Conservation (phyloP, 1,284 basidiomycete species). For the Pseudozyma flocculosa region DNA sequence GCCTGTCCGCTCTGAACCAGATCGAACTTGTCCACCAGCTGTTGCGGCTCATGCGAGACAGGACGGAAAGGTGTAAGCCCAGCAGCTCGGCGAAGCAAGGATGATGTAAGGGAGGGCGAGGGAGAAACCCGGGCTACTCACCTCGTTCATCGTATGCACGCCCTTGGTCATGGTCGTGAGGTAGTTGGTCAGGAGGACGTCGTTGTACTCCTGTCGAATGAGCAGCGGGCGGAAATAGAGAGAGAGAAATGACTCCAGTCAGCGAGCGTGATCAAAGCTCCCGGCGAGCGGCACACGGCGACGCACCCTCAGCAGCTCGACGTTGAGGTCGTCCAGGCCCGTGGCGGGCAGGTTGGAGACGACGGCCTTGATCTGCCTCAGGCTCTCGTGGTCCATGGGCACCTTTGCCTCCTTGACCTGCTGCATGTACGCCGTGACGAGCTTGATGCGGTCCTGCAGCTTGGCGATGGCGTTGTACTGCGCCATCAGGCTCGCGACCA, state of each 20-base stretch:
- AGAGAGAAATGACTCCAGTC: conserved; percentile 1
- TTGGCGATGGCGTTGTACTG: conserved; percentile 94
- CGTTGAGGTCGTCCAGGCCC: conserved; percentile 33
- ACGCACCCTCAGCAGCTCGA: conserved; percentile 32
- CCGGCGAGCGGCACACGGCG: too few relatives aligned
- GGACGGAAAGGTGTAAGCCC: too few relatives aligned
- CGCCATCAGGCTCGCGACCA: conserved; percentile 82
- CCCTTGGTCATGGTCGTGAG: conserved; percentile 84
- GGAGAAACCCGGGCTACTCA: conserved; percentile 63
- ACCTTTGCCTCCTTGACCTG: conserved; percentile 22
- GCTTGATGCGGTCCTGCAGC: conserved; percentile 83
- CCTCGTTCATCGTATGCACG: conserved; percentile 82
- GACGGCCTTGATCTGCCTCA: conserved; percentile 81
- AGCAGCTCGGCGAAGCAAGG: too few relatives aligned
- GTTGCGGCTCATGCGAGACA: neutral
- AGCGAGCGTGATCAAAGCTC: conserved; percentile 4
- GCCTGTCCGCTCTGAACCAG: conserved; percentile 22
- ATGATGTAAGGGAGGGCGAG: too few relatives aligned
- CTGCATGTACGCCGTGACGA: conserved; percentile 72
- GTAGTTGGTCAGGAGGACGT: conserved; percentile 87
- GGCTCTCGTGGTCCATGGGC: conserved; percentile 64
- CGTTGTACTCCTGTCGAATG: conserved; percentile 78
- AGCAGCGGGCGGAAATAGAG: too few relatives aligned
- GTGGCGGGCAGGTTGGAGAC: conserved; percentile 66
- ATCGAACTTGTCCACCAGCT: conserved; percentile 52